Conservation (phyloP, 2,329 filamentous ascomycete species). For the Penicillium frequentans region DNA sequence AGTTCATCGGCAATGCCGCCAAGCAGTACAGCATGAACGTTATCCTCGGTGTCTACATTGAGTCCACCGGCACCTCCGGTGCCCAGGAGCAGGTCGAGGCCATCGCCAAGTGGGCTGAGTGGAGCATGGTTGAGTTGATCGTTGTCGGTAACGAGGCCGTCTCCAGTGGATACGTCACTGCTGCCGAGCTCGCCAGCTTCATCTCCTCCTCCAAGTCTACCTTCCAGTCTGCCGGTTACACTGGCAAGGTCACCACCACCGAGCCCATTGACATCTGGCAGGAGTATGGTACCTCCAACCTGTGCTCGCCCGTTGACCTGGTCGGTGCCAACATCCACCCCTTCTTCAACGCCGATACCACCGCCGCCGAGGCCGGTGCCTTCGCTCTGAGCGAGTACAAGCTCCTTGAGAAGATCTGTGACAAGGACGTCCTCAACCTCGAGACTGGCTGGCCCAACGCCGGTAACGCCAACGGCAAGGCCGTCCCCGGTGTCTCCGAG, state of each 20-base stretch:
- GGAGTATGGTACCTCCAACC: slow-evolving; percentile 49
- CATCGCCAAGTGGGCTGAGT: slow-evolving; percentile 72
- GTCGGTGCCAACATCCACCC: slow-evolving; percentile 86
- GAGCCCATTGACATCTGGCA: slow-evolving; percentile 82
- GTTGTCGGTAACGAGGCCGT: slow-evolving; percentile 91
- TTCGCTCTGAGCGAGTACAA: slow-evolving; percentile 76
- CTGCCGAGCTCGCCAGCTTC: slow-evolving; percentile 66
- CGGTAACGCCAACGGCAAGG: slow-evolving; percentile 70
- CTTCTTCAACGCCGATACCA: slow-evolving; percentile 79
- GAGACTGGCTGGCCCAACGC: slow-evolving; percentile 86
- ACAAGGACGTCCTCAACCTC: slow-evolving; percentile 74
- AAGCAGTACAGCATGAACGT: slow-evolving; percentile 68
- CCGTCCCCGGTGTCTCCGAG: slow-evolving; percentile 65
- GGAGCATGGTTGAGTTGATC: slow-evolving; percentile 74
- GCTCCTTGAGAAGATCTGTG: slow-evolving; percentile 69
- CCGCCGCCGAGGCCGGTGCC: slow-evolving; percentile 65
- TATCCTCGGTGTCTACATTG: slow-evolving; percentile 87
- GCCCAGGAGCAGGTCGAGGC: slow-evolving; percentile 72
- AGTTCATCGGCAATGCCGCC: slow-evolving; percentile 71
- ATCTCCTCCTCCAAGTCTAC: slow-evolving; percentile 65
- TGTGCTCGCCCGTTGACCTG: slow-evolving; percentile 76
- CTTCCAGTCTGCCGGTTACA: slow-evolving; percentile 68
- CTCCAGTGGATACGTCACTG: slow-evolving; percentile 69
- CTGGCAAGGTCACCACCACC: slow-evolving; percentile 74
- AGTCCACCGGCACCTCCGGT: slow-evolving; percentile 58